A percentile compares a stretch with the other conserved stretches of the same genome.
Evolutionary conservation across 441 rosid genomes (phyloP).

Genomic region (Adansonia rubrostipa): DNA sequence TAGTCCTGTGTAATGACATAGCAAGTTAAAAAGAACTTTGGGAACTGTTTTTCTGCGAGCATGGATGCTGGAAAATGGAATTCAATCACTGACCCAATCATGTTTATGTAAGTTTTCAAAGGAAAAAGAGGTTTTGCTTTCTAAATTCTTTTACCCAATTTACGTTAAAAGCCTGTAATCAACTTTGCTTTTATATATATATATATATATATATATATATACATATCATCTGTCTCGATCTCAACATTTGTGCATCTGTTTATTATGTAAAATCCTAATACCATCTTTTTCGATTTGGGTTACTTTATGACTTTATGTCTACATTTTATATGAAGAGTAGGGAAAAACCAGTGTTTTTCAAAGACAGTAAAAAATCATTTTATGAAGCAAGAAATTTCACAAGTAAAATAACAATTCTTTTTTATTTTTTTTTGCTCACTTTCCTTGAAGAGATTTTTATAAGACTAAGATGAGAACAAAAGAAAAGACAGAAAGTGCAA

Average conservation of each 20-base stretch:
- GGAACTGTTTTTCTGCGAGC: slow-evolving; percentile 25
- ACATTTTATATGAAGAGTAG: slow-evolving; percentile 25
- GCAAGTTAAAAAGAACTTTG: neutral
- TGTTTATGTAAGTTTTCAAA: slow-evolving; percentile 22
- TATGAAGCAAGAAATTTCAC: neutral
- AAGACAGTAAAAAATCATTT: neutral
- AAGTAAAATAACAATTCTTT: slow-evolving; percentile 15
- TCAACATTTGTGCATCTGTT: neutral
- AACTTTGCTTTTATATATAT: neutral
- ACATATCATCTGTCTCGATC: slow-evolving; percentile 4
- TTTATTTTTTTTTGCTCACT: neutral
- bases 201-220: too few relatives aligned
- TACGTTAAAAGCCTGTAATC: slow-evolving; percentile 32
- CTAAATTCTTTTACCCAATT: slow-evolving; percentile 29
- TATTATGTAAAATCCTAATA: neutral
- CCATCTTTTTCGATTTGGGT: slow-evolving; percentile 16
- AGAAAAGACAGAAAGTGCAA: slow-evolving; percentile 63
- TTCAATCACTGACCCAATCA: slow-evolving; percentile 43
- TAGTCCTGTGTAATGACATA: too few relatives aligned
- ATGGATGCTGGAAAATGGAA: slow-evolving; percentile 16
- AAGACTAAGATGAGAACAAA: slow-evolving; percentile 39
- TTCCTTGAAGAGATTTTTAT: neutral
- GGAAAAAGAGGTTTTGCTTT: slow-evolving; percentile 29
- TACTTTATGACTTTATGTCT: slow-evolving; percentile 22
- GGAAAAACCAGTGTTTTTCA: slow-evolving; percentile 6